A percentile compares a stretch with the other conserved stretches of the same genome.
These are phyloP conservation scores for Tolypocladium tropicale DNA, from an alignment of 2,329 filamentous ascomycete species.

Conservation along the genomic window DNA sequence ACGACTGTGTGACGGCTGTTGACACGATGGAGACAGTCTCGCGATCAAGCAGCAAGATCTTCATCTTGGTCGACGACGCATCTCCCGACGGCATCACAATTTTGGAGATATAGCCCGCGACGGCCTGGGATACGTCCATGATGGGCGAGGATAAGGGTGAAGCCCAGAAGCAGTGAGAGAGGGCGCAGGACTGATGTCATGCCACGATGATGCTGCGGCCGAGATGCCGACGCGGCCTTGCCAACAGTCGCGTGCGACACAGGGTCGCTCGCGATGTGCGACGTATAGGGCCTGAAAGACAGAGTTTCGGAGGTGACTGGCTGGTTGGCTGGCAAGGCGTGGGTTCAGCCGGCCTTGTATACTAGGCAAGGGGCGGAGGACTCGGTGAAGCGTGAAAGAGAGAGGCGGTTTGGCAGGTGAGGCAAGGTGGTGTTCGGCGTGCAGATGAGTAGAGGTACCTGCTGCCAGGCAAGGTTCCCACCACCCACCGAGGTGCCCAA, in stretches of 20 bases:
- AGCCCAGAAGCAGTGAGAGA: background rate
- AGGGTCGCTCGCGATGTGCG: background rate
- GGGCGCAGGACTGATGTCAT: constrained; percentile 2
- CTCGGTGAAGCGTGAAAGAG: background rate
- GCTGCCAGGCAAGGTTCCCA: too few species aligned
- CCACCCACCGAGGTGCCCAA: too few species aligned
- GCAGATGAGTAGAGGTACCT: too few species aligned
- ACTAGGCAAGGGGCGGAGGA: background rate
- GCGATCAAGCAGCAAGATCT: constrained; percentile 86
- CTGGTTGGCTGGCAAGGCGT: background rate
- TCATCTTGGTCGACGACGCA: constrained; percentile 81
- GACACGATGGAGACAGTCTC: constrained; percentile 93
- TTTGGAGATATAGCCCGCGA: constrained; percentile 91
- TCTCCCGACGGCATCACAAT: constrained; percentile 74
- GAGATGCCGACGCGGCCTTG: background rate
- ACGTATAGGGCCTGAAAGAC: background rate
- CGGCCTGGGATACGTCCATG: constrained; percentile 92
- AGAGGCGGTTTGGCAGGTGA: too few species aligned
- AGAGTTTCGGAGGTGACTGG: too few species aligned
- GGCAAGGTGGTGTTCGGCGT: too few species aligned
- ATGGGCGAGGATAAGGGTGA: constrained; percentile 14
- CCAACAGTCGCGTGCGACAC: background rate
- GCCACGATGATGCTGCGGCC: background rate
- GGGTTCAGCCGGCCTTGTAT: background rate
- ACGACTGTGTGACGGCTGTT: constrained; percentile 89